Conservation (phyloP, 257 asterid genomes). For the Buddleja alternifolia region DNA sequence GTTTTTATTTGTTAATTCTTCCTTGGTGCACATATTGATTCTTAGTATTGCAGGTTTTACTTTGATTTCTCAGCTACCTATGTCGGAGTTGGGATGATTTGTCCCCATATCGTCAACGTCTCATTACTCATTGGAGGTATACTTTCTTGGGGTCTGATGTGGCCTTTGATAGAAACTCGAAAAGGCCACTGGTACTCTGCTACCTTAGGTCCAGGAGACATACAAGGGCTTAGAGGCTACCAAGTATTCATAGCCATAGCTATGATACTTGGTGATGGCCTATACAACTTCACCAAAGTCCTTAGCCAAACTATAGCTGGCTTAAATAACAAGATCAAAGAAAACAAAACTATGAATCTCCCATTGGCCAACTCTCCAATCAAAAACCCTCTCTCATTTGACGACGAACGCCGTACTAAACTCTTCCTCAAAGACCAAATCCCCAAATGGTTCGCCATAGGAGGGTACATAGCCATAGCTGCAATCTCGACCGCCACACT, state of each 20-base stretch:
- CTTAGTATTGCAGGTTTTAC: constrained; percentile 37
- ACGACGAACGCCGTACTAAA: constrained; percentile 45
- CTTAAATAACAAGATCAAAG: constrained; percentile 32
- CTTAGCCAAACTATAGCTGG: constrained; percentile 45
- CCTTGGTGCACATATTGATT: not conserved
- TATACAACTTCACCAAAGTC: constrained; percentile 64
- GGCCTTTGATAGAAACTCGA: constrained; percentile 49
- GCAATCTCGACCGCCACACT: constrained; percentile 44
- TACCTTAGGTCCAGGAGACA: constrained; percentile 21
- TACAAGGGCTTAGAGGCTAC: constrained; percentile 59
- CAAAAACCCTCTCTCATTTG: constrained; percentile 34
- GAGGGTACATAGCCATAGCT: constrained; percentile 49
- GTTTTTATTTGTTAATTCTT: too few relatives aligned
- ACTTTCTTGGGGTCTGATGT: constrained; percentile 59
- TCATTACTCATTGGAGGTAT: constrained; percentile 56
- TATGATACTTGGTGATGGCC: constrained; percentile 65
- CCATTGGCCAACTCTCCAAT: constrained; percentile 34
- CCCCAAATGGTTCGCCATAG: constrained; percentile 48
- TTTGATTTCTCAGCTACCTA: constrained; percentile 65
- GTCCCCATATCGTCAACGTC: constrained; percentile 54
- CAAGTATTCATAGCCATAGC: constrained; percentile 61
- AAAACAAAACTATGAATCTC: constrained; percentile 32
- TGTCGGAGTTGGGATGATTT: constrained; percentile 68
- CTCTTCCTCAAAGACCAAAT: constrained; percentile 65
- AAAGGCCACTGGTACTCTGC: constrained; percentile 58